Percentiles rank a stretch among this genome's conserved stretches.
These are phyloP conservation scores for Deinandra increscens DNA, from an alignment of 129 eudicot species.

Conservation along the genomic window DNA sequence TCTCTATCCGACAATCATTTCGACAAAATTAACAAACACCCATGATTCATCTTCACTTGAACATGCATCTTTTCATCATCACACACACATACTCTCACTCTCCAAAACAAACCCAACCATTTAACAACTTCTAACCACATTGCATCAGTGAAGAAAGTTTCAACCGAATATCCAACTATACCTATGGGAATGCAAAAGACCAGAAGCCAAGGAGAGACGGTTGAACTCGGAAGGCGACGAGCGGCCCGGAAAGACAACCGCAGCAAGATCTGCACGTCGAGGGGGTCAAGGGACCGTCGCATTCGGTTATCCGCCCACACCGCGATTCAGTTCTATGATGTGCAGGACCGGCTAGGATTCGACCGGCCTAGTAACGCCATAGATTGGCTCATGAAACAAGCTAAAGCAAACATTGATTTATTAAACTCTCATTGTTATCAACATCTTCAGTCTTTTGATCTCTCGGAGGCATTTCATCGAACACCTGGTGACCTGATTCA, in stretches of 20 bases:
- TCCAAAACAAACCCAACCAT: not conserved
- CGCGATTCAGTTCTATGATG: constrained; percentile 71
- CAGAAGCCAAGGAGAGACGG: no score
- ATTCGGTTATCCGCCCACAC: constrained; percentile 67
- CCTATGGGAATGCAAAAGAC: no score
- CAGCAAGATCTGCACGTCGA: constrained; percentile 63
- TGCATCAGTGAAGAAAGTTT: not conserved
- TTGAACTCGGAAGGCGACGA: no score
- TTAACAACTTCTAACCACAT: not conserved
- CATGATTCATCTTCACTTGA: constrained; percentile 14
- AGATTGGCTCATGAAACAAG: constrained; percentile 78
- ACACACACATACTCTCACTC: not conserved
- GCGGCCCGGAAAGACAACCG: constrained; percentile 51
- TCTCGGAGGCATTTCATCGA: constrained; percentile 7
- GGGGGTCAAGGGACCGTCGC: constrained; percentile 64
- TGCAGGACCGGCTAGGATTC: constrained; percentile 76
- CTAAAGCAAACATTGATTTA: constrained; percentile 61
- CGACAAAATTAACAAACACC: constrained; percentile 15
- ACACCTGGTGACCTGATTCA: not conserved
- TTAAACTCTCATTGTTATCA: constrained; percentile 26
- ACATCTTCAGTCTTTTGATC: not conserved
- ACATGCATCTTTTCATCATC: constrained; percentile 16
- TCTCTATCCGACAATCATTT: constrained; percentile 12
- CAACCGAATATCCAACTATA: no score
- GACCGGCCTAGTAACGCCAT: constrained; percentile 79